Base-by-base conservation (phyloP, 441 rosid species). In the Erysimum pusillum region DNA sequence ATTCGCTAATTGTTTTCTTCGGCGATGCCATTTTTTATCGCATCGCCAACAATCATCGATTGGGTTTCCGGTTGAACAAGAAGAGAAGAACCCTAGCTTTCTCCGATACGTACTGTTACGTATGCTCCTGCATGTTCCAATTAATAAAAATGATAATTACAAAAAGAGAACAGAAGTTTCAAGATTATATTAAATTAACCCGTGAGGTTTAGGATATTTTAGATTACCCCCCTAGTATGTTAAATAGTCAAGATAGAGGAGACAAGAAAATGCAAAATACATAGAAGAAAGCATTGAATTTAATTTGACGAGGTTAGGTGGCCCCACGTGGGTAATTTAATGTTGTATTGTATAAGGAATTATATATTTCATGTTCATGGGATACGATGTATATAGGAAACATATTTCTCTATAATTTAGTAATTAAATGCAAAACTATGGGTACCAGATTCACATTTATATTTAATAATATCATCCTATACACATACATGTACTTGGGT, bases 31-130 rank as follows among this genome's bases (percentile, higher is more conserved):
- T 2, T 77, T 82, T n/a, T 41, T 84, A 46, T 84, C 85, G 38
- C 87, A 82, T 42, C 87, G 46, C 87, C 87, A 84, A 54, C 87
- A 84, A 34, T 84, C 85, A 35, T 84, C 87, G 36, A 84, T 82
- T 36, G 85, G 85, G 25, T 84, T 84, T 12, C 87, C 87, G 46
- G 84, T 82, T 70, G 76, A 79, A 63, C 83, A 81, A 10, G 73
- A 81, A 10, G 73, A 69, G 78, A 84, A 84, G 76, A 67, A 82
- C 28, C 85, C 82, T 17, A 76, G 20, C 7, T 66, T 74, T 39
- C 82, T 45, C 11, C 82, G 57, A 5, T 53, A 42, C 12, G 82
- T 74, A 44, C 71, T 73, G 75, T 78, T 78, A 0, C 63, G 49
- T 58, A 67, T 78, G 51, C 51, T 67, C 75, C 82, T 78, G 77